These are phyloP conservation scores for Cercospora berteroae DNA, from an alignment of 2,329 filamentous ascomycete genomes.

Conservation along the genomic window DNA sequence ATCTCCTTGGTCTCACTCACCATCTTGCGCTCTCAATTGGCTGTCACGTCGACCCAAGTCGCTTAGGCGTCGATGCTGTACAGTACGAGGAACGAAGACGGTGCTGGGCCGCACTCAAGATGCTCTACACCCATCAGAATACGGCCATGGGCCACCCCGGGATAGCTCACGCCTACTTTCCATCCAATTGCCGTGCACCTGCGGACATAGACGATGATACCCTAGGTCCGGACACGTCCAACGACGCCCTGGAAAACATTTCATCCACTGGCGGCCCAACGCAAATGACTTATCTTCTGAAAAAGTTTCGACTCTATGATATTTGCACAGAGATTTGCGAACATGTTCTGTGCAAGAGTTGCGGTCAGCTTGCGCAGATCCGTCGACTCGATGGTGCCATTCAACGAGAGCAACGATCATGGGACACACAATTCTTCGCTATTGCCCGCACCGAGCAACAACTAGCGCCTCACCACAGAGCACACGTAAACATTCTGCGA, in stretches of 20 bases:
- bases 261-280: background rate
- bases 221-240: background rate
- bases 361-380: background rate
- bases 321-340: slow-evolving; percentile 4
- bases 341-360: background rate
- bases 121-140: slow-evolving; percentile 5
- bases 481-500: slow-evolving; percentile 4
- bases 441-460: background rate
- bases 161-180: background rate
- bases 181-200: background rate
- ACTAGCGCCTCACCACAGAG: background rate
- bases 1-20: slow-evolving; percentile 1
- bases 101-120: slow-evolving; percentile 5
- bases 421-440: background rate
- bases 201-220: background rate
- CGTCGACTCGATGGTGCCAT: background rate
- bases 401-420: background rate
- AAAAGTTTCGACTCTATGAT: slow-evolving; percentile 4
- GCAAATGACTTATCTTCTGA: slow-evolving; percentile 5
- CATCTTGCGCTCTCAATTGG: slow-evolving; percentile 2
- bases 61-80: background rate
- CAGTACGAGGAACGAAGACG: background rate
- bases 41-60: slow-evolving; percentile 2
- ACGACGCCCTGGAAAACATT: background rate
- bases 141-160: background rate